Conservation (phyloP, 768 basidiomycete genomes). For the Hypsizygus marmoreus region DNA sequence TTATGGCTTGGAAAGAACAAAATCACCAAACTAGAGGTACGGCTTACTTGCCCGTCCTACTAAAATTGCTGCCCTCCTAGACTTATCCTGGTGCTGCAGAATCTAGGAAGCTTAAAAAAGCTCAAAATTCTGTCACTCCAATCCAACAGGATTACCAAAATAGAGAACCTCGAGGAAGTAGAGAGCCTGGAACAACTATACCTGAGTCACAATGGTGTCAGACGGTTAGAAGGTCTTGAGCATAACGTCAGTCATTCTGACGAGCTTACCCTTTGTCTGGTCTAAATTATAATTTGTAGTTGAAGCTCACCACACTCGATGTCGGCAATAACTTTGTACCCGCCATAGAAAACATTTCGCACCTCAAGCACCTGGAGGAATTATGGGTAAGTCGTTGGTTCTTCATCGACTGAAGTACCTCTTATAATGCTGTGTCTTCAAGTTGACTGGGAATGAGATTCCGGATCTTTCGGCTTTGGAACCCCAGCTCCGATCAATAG, state of each 20-base stretch:
- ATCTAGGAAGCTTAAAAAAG: constrained; percentile 65
- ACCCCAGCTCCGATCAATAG: constrained; percentile 58
- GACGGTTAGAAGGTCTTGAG: constrained; percentile 81
- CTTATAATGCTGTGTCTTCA: not conserved
- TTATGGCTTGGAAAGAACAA: constrained; percentile 99
- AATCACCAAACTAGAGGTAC: constrained; percentile 82
- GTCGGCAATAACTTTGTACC: constrained; percentile 83
- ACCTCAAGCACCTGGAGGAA: constrained; percentile 80
- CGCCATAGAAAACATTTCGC: constrained; percentile 79
- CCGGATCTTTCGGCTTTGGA: constrained; percentile 69
- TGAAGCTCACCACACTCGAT: constrained; percentile 83
- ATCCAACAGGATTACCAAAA: constrained; percentile 88
- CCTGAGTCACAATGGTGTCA: constrained; percentile 90
- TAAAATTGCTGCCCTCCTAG: not conserved
- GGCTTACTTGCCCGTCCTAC: not conserved
- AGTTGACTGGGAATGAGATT: constrained; percentile 92
- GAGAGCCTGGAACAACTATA: constrained; percentile 85
- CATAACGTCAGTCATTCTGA: constrained; percentile 60
- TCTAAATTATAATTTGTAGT: constrained; percentile 27
- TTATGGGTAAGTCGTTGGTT: constrained; percentile 76
- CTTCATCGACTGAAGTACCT: not conserved
- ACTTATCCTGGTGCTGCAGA: constrained; percentile 42
- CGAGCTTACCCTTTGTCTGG: not conserved
- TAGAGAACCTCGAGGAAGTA: constrained; percentile 79
- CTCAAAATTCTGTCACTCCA: constrained; percentile 88